Conservation (phyloP, 139 green algal genomes). For the Chlorella sp. region DNA sequence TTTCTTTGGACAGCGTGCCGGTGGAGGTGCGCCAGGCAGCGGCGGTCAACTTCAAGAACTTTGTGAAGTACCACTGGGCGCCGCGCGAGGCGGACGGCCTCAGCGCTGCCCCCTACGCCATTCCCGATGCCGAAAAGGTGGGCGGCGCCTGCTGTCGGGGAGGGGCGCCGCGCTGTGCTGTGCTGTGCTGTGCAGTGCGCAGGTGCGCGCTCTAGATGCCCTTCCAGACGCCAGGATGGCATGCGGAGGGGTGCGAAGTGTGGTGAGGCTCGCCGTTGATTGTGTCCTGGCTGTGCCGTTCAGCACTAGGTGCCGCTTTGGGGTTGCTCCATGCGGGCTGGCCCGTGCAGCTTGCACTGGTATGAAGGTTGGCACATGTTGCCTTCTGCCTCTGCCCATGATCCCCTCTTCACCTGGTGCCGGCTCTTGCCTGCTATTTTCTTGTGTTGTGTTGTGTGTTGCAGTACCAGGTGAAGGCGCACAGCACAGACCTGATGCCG, state of each 20-base stretch:
- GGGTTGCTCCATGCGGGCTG: too few relatives aligned
- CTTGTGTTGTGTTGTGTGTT: too few relatives aligned
- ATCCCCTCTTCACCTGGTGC: not conserved
- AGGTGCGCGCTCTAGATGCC: not conserved
- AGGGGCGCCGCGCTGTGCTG: not conserved
- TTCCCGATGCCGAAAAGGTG: slow-evolving; percentile 72
- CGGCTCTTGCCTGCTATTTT: not conserved
- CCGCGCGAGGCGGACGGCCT: slow-evolving; percentile 18
- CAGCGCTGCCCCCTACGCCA: slow-evolving; percentile 30
- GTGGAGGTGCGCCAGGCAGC: slow-evolving; percentile 87
- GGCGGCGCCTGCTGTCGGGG: not conserved
- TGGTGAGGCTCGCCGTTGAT: too few relatives aligned
- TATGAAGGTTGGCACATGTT: not conserved
- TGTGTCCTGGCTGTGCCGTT: too few relatives aligned
- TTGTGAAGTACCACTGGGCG: slow-evolving; percentile 90
- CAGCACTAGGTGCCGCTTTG: too few relatives aligned
- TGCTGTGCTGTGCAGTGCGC: not conserved
- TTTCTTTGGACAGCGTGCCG: slow-evolving; percentile 62
- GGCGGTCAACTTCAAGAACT: slow-evolving; percentile 98
- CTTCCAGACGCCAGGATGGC: too few relatives aligned
- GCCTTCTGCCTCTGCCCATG: not conserved
- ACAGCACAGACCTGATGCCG: slow-evolving; percentile 93
- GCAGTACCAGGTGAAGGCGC: slow-evolving; percentile 83
- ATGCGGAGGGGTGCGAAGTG: too few relatives aligned
- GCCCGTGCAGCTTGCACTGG: not conserved